Evolutionary conservation across 352 stramenopile species (phyloP).

Genomic region (Elongisporangium prolatum): DNA sequence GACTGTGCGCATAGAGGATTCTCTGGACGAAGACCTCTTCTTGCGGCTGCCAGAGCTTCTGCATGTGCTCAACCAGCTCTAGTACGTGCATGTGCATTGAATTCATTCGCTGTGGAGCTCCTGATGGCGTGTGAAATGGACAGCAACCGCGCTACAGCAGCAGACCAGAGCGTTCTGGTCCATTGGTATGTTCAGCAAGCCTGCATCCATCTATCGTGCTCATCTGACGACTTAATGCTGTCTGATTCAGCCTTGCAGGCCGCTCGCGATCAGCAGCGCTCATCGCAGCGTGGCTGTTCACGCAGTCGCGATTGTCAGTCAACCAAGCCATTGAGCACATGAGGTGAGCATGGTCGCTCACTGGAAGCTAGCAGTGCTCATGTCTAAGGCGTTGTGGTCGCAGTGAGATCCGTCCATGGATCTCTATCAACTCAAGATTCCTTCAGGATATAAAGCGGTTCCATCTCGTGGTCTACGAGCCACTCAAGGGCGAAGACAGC

Average conservation of each 20-base stretch:
- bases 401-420: constrained; percentile 62
- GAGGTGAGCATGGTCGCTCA: constrained; percentile 16
- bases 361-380: background rate
- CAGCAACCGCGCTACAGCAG: constrained; percentile 25
- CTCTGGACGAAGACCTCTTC: constrained; percentile 43
- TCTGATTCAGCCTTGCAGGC: constrained; percentile 43
- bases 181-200: constrained; percentile 40
- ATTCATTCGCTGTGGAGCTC: background rate
- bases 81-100: constrained; percentile 17
- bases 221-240: background rate
- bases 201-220: background rate
- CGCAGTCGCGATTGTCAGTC: constrained; percentile 13
- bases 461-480: constrained; percentile 10
- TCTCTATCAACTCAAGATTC: constrained; percentile 64
- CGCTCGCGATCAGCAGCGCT: constrained; percentile 56
- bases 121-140: background rate
- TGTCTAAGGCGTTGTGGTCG: background rate
- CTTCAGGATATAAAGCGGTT: constrained; percentile 43
- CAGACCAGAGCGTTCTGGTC: constrained; percentile 53
- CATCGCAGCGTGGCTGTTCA: constrained; percentile 48
- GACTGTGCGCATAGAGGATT: constrained; percentile 46
- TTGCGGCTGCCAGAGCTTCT: constrained; percentile 37
- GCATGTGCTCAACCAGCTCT: constrained; percentile 18
- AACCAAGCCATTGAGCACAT: constrained; percentile 37
- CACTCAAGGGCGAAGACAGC: background rate